Evolutionary conservation across 345 rosid genomes (phyloP).

Genomic region (Eucalyptus cladocalyx): DNA sequence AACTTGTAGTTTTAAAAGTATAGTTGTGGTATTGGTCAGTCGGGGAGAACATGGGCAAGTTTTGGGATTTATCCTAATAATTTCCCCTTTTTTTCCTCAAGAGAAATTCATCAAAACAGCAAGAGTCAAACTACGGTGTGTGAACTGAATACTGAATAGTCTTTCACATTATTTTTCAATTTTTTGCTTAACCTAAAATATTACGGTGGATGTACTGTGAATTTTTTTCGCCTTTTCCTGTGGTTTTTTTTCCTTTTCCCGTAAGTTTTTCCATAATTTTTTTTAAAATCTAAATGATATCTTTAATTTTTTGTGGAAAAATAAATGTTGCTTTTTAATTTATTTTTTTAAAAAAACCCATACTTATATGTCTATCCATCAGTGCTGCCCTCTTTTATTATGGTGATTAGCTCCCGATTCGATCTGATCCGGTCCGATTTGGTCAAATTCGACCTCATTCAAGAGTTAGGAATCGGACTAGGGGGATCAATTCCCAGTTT

Average conservation of each 20-base stretch:
- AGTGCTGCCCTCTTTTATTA: neutral
- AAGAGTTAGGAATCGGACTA: too few species aligned
- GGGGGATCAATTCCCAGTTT: too few species aligned
- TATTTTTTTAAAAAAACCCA: neutral
- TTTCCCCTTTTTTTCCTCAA: neutral
- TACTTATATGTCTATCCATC: neutral
- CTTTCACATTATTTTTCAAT: neutral
- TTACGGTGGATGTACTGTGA: neutral
- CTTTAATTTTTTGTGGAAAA: neutral
- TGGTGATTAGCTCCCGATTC: too few species aligned
- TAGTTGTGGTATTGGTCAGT: neutral
- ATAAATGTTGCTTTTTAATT: neutral
- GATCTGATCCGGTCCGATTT: fast-evolving
- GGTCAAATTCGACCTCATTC: too few species aligned
- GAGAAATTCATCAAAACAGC: neutral
- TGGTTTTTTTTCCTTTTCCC: neutral
- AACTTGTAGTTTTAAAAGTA: neutral
- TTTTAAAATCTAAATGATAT: neutral
- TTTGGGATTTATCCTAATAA: neutral
- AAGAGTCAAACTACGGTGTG: neutral
- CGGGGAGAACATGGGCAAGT: neutral
- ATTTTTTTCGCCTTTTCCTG: neutral
- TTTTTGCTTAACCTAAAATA: neutral
- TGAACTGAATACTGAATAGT: neutral
- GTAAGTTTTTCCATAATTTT: neutral